Percentiles rank a stretch among this genome's conserved stretches.
phyloP scores from a whole-genome alignment of 495 filamentous ascomycete species.

The Hypoxylon lienhwacheense region DNA sequence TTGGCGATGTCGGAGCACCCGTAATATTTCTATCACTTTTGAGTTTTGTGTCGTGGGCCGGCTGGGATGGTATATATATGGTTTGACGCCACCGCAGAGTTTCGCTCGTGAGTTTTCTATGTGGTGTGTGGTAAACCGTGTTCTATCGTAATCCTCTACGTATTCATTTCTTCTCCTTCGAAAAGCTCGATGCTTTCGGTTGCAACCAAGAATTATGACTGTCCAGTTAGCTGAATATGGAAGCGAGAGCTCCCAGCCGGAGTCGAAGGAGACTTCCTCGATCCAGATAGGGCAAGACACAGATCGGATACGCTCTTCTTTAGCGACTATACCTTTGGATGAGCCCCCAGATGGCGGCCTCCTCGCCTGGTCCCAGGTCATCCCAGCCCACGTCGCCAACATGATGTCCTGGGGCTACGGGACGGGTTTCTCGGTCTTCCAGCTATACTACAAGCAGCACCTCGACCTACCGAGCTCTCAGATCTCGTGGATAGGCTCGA shows the following conservation, averaged over 20 bases:
- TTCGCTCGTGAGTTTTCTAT: not conserved
- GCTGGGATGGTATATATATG: not conserved
- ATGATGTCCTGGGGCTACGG: conserved; percentile 50
- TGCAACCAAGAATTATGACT: not conserved
- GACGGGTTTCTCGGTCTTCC: conserved; percentile 46
- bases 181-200: not conserved
- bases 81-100: not conserved
- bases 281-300: not conserved
- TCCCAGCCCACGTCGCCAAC: conserved; percentile 43
- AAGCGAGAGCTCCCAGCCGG: not conserved
- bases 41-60: conserved; percentile 12
- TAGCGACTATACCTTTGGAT: not conserved
- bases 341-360: conserved; percentile 44
- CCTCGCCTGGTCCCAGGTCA: conserved; percentile 45
- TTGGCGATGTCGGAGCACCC: conserved; percentile 18
- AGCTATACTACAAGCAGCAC: conserved; percentile 49
- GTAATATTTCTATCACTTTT: not conserved
- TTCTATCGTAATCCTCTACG: not conserved
- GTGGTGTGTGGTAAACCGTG: not conserved
- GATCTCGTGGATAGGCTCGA: conserved; percentile 49
- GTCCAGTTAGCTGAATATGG: not conserved
- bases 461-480: conserved; percentile 41
- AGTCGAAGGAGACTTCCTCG: not conserved
- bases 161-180: not conserved
- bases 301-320: not conserved